phyloP scores from a whole-genome alignment of 176 grass and related monocot genomes.

The Typha latifolia region DNA sequence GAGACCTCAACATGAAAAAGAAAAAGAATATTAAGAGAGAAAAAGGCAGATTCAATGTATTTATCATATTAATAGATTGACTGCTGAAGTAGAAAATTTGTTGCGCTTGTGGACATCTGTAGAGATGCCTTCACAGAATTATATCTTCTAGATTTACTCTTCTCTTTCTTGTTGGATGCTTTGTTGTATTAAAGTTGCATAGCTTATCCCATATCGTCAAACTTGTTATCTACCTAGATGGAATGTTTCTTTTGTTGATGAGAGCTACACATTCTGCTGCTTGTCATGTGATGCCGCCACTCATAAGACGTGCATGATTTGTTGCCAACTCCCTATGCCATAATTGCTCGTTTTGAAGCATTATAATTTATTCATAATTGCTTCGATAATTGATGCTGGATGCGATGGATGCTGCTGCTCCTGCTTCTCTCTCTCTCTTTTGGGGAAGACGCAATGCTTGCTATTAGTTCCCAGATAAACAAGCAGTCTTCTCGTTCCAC shows the following conservation, averaged over 20 bases:
- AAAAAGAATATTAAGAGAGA: background rate
- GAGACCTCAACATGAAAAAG: constrained; percentile 7
- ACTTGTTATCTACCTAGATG: background rate
- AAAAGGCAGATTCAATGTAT: background rate
- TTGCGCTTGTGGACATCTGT: background rate
- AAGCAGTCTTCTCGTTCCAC: too few species aligned
- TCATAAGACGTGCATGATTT: background rate
- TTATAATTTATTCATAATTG: too few species aligned
- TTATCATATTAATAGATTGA: background rate
- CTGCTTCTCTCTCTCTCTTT: too few species aligned
- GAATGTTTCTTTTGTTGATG: background rate
- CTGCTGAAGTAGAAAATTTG: background rate
- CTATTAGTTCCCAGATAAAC: too few species aligned
- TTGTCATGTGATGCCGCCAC: background rate
- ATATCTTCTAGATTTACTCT: background rate
- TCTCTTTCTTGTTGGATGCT: background rate
- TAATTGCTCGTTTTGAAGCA: background rate
- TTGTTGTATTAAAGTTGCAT: constrained; percentile 3
- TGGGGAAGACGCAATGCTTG: too few species aligned
- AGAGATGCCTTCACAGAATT: background rate
- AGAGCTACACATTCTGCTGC: background rate
- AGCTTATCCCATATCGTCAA: background rate
- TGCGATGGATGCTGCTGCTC: too few species aligned
- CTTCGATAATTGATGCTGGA: too few species aligned
- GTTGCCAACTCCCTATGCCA: background rate